Base-by-base conservation (phyloP, 2,329 filamentous ascomycete species). In the Xylaria sp. region DNA sequence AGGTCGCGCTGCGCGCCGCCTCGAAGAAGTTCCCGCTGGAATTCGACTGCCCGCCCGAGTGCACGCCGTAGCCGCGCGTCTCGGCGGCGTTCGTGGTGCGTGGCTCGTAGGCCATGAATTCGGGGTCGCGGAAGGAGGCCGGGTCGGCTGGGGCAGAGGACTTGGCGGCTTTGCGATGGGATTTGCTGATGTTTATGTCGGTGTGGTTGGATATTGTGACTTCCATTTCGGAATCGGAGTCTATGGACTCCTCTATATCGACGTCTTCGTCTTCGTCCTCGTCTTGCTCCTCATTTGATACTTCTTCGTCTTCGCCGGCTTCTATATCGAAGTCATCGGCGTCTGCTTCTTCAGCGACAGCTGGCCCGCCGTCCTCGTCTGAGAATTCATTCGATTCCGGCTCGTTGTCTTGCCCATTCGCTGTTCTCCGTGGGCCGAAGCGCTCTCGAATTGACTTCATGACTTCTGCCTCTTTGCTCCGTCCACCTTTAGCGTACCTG, bases 21-120 rank as follows among this genome's bases (percentile, higher is more conserved):
- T 94, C 90, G 53, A 96, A 87, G 81, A 99, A 99, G 79, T 91
- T 94, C 61, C 87, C 84, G 73, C 84, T 86, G 1, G 45, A 15
- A 64, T 91, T 90, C 10, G 87, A 89, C n/a, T 68, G 61, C 1
- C 69, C 64, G 50, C 93, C 93, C 0, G 93, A 92, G 79, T 96
- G 93, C 20, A 99, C 94, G 70, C 94, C 94, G 80, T 99, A 99
- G 13, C 90, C 96, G 61, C 92, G 91, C 77, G 97, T 94, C 81
- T 98, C 95, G 59, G 91, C 92, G 4, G 91, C 85, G 78, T 95
- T 96, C 73, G 88, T 86, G 47, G 89, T 89, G 68, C 92, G 90
- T 0, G 96, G 96, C 1, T 89, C 92, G 84, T 99, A 99, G 10
- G 93, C 92, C 94, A 99, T 98, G 88, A 96, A 99, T 73, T 97